Evolutionary conservation across 2,329 filamentous ascomycete genomes (phyloP).

Genomic region (Alternaria panax): DNA sequence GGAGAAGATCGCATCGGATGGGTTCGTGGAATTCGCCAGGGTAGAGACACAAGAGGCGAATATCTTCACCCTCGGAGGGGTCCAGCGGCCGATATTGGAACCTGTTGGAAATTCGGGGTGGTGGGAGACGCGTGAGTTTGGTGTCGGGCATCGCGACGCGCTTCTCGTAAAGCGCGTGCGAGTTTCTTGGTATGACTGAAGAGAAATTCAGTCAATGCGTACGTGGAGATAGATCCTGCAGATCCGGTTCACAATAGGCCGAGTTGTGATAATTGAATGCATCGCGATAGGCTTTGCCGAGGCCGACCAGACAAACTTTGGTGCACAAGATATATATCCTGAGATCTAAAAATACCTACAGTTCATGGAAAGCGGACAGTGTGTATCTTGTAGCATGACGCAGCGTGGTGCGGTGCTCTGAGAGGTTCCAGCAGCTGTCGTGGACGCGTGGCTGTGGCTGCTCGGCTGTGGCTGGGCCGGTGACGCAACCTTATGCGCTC

Average conservation of each 20-base stretch:
- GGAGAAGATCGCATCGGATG: slow-evolving; percentile 17
- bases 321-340: not conserved
- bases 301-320: not conserved
- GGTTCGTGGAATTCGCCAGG: slow-evolving; percentile 13
- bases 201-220: slow-evolving; percentile 16
- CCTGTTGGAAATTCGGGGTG: not conserved
- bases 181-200: slow-evolving; percentile 13
- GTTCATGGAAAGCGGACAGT: not conserved
- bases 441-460: slow-evolving; percentile 19
- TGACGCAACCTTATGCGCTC: slow-evolving; percentile 12
- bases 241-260: slow-evolving; percentile 12
- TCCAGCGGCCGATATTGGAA: slow-evolving; percentile 15
- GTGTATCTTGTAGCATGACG: slow-evolving; percentile 1
- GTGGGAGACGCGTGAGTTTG: not conserved
- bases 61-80: slow-evolving; percentile 11
- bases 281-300: slow-evolving; percentile 9
- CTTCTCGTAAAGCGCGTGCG: slow-evolving; percentile 13
- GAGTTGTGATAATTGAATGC: slow-evolving; percentile 8
- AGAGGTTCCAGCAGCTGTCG: not conserved
- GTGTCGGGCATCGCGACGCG: slow-evolving; percentile 13
- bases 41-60: slow-evolving; percentile 15
- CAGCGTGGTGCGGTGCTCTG: not conserved
- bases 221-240: slow-evolving; percentile 11
- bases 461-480: slow-evolving; percentile 13
- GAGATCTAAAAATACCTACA: slow-evolving; percentile 13